phyloP scores from a whole-genome alignment of 805 yeast species.

The Hanseniaspora pseudoguilliermondii region DNA sequence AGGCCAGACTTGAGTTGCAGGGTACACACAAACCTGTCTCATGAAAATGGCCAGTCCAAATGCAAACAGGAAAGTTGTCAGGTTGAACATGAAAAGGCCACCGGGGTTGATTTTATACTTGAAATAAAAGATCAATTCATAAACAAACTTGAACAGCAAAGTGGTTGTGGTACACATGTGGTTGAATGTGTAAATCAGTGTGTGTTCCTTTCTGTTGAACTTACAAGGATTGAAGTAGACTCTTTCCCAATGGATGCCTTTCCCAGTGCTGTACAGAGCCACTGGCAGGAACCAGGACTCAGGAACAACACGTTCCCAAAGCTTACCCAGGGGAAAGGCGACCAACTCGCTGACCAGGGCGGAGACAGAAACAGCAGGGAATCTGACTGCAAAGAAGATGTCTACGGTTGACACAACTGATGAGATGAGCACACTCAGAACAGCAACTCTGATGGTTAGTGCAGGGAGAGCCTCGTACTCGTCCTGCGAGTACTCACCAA shows the following conservation, averaged over 20 bases:
- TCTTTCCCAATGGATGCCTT: conserved; percentile 5
- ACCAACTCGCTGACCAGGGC: conserved; percentile 46
- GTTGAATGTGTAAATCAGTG: conserved; percentile 42
- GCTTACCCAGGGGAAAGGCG: conserved; percentile 47
- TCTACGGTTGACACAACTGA: conserved; percentile 51
- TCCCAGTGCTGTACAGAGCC: conserved; percentile 20
- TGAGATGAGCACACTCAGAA: conserved; percentile 19
- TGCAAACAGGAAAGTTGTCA: conserved; percentile 53
- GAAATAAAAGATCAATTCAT: conserved; percentile 41
- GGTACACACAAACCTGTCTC: conserved; percentile 46
- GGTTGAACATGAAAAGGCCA: conserved; percentile 38
- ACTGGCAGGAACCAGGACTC: conserved; percentile 16
- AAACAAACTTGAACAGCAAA: conserved; percentile 32
- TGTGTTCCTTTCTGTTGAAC: conserved; percentile 52
- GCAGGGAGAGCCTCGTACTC: conserved; percentile 11
- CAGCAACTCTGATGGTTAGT: conserved; percentile 8
- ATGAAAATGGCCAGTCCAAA: conserved; percentile 55
- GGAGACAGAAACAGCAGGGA: conserved; percentile 40
- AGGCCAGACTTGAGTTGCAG: conserved; percentile 65
- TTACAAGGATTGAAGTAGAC: conserved; percentile 43
- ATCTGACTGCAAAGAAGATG: conserved; percentile 47
- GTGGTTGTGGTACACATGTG: conserved; percentile 31
- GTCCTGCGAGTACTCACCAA: conserved; percentile 11
- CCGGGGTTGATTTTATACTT: conserved; percentile 38
- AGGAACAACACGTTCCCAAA: conserved; percentile 34